Evolutionary conservation across 1,284 basidiomycete genomes (phyloP).

Genomic region (Boletellus deceptivus): DNA sequence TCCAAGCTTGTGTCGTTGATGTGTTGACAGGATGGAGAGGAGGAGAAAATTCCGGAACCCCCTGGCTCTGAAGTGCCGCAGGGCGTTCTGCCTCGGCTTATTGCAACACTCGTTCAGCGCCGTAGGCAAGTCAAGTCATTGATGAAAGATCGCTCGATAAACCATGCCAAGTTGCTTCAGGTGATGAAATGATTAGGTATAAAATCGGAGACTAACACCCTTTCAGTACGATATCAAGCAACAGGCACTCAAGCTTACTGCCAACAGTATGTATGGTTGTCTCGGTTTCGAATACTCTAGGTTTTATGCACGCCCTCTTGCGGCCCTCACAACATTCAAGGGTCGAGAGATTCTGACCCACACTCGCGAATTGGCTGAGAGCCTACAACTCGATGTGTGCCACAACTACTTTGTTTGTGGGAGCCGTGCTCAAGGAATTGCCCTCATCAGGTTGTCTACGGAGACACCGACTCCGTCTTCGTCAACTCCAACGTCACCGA

Average conservation of each 20-base stretch:
- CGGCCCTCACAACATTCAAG: slow-evolving; percentile 96
- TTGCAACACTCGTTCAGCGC: slow-evolving; percentile 90
- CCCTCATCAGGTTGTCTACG: slow-evolving; percentile 83
- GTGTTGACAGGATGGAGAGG: slow-evolving; percentile 63
- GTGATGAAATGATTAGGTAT: slow-evolving; percentile 40
- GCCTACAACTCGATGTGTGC: slow-evolving; percentile 82
- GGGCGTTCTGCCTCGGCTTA: slow-evolving; percentile 93
- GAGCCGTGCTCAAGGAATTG: not conserved
- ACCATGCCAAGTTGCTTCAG: slow-evolving; percentile 81
- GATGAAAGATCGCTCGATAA: slow-evolving; percentile 88
- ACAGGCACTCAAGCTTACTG: slow-evolving; percentile 95
- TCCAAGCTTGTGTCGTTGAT: not conserved
- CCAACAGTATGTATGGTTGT: slow-evolving; percentile 99
- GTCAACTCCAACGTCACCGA: slow-evolving; percentile 95
- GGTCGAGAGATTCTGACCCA: slow-evolving; percentile 96
- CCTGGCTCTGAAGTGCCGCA: slow-evolving; percentile 73
- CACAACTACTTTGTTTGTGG: not conserved
- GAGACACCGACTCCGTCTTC: slow-evolving; percentile 98
- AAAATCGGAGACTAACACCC: slow-evolving; percentile 6
- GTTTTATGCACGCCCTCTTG: slow-evolving; percentile 96
- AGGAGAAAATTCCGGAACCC: slow-evolving; percentile 89
- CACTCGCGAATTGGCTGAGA: slow-evolving; percentile 91
- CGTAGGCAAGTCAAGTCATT: slow-evolving; percentile 90
- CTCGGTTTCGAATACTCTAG: slow-evolving; percentile 96
- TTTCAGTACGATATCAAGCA: slow-evolving; percentile 95